Percentiles rank a stretch among this genome's conserved stretches.
Evolutionary conservation across 768 basidiomycete species (phyloP).

Genomic region (Austroboletus eburneus): DNA sequence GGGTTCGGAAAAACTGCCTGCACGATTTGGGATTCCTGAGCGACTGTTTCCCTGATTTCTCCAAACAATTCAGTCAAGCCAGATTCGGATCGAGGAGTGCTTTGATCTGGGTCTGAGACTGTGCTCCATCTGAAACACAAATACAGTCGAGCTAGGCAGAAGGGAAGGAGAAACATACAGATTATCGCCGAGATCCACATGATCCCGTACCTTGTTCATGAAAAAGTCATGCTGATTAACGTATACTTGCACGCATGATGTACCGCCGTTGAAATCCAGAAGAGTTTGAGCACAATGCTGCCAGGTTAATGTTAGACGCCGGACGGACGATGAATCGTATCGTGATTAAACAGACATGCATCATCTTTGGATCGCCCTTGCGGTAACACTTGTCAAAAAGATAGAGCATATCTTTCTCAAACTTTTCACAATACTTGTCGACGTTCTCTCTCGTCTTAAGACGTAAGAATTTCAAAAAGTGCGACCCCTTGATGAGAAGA

Average conservation of each 20-base stretch:
- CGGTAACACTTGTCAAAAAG: slow-evolving; percentile 95
- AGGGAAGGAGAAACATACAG: slow-evolving; percentile 41
- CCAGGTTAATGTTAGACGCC: slow-evolving; percentile 8
- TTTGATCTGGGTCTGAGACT: slow-evolving; percentile 75
- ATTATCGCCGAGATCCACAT: slow-evolving; percentile 51
- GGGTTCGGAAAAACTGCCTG: slow-evolving; percentile 99
- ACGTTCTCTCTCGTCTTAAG: slow-evolving; percentile 82
- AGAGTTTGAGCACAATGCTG: slow-evolving; percentile 97
- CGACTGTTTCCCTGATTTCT: slow-evolving; percentile 88
- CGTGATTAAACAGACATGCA: slow-evolving; percentile 67
- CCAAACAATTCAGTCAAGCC: slow-evolving; percentile 76
- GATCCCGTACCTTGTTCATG: slow-evolving; percentile 83
- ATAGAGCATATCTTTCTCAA: slow-evolving; percentile 97
- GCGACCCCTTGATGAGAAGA: neutral
- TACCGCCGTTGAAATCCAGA: slow-evolving; percentile 95
- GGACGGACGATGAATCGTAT: slow-evolving; percentile 2
- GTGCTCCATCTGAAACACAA: slow-evolving; percentile 63
- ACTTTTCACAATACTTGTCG: slow-evolving; percentile 96
- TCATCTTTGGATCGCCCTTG: slow-evolving; percentile 97
- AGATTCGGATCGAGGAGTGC: slow-evolving; percentile 72
- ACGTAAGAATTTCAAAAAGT: neutral
- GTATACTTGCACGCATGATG: slow-evolving; percentile 96
- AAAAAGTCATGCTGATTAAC: slow-evolving; percentile 99
- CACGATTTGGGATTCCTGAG: slow-evolving; percentile 95
- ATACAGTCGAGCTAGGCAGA: neutral